phyloP scores from a whole-genome alignment of 345 rosid species.

The Citrus inodora region DNA sequence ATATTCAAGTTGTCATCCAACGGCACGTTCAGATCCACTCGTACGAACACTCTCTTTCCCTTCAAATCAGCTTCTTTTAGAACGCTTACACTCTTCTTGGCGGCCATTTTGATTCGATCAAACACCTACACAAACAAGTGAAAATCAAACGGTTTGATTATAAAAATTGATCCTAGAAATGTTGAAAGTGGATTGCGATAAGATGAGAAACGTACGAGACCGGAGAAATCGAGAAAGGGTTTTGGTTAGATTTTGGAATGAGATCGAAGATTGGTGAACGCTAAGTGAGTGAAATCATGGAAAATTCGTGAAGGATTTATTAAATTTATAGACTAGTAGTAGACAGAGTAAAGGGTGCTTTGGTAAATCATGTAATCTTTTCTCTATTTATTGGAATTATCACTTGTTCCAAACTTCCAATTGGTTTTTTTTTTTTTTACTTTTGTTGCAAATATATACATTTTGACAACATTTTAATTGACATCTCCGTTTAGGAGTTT shows the following conservation, averaged over 20 bases:
- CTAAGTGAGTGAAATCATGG: not conserved
- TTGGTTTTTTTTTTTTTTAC: too few relatives aligned
- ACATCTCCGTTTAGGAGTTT: too few relatives aligned
- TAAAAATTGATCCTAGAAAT: not conserved
- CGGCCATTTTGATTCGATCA: slow-evolving; percentile 22
- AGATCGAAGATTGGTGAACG: not conserved
- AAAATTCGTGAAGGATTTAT: too few relatives aligned
- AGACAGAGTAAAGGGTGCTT: not conserved
- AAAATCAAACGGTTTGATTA: not conserved
- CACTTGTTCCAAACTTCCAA: too few relatives aligned
- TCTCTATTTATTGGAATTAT: too few relatives aligned
- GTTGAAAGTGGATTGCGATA: not conserved
- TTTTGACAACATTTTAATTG: too few relatives aligned
- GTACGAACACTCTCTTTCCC: slow-evolving; percentile 65
- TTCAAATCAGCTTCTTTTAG: slow-evolving; percentile 54
- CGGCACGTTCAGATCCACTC: slow-evolving; percentile 63
- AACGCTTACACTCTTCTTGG: slow-evolving; percentile 52
- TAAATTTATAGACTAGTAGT: not conserved
- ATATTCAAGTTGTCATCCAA: slow-evolving; percentile 43
- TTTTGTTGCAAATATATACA: not conserved
- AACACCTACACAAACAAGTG: not conserved
- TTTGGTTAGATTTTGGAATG: too few relatives aligned
- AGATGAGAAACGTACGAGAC: not conserved
- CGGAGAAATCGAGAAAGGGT: not conserved
- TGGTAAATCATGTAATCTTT: not conserved